Conservation (phyloP, 345 rosid genomes). For the Isatis tinctoria region DNA sequence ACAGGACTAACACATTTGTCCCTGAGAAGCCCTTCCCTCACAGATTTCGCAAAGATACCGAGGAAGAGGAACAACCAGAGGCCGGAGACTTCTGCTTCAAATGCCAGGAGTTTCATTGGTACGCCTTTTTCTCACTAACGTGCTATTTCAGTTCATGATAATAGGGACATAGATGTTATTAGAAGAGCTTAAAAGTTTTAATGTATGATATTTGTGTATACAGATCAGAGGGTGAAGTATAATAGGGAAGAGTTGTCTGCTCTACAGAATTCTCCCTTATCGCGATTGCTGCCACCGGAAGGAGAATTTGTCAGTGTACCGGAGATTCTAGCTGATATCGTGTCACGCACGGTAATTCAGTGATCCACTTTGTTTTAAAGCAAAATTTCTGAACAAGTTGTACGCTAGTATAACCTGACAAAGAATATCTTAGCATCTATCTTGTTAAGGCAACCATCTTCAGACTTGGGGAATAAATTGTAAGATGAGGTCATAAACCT, state of each 20-base stretch:
- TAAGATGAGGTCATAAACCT: no score
- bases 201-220: slow-evolving; percentile 10
- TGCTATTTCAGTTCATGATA: background rate
- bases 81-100: slow-evolving; percentile 13
- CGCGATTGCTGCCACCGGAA: slow-evolving; percentile 24
- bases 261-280: slow-evolving; percentile 43
- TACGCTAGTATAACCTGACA: background rate
- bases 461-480: no score
- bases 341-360: background rate
- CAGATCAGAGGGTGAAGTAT: slow-evolving; percentile 87
- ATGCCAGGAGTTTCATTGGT: slow-evolving; percentile 43
- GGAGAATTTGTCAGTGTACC: slow-evolving; percentile 11
- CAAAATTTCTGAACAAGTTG: background rate
- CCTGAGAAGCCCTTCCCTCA: slow-evolving; percentile 56
- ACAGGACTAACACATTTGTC: slow-evolving; percentile 50
- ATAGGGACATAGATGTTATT: background rate
- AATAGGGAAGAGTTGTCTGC: slow-evolving; percentile 56
- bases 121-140: background rate
- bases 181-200: background rate
- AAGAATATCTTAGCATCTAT: background rate
- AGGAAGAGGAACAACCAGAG: slow-evolving; percentile 13
- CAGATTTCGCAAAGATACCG: slow-evolving; percentile 38
- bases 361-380: background rate
- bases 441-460: background rate
- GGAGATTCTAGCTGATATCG: slow-evolving; percentile 17